These are phyloP conservation scores for Candida suzukii DNA, from an alignment of 805 yeast genomes.

Conservation along the genomic window DNA sequence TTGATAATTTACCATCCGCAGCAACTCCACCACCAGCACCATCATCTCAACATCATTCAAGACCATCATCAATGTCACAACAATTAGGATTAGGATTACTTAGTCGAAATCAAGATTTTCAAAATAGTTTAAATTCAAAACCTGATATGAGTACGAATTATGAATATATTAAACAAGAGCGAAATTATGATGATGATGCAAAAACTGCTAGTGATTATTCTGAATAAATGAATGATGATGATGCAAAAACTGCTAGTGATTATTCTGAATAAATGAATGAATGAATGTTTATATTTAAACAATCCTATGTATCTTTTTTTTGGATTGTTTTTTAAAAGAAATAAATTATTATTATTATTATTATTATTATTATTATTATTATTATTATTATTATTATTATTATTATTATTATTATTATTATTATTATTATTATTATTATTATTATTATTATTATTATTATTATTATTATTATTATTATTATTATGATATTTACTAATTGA, in stretches of 20 bases:
- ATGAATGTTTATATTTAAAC: too few species aligned
- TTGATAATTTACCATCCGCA: neutral
- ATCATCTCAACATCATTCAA: neutral
- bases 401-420: too few species aligned
- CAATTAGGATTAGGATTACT: neutral
- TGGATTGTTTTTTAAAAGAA: too few species aligned
- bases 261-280: neutral
- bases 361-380: too few species aligned
- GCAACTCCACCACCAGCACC: neutral
- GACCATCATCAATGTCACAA: neutral
- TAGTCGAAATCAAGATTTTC: neutral
- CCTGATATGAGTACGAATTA: neutral
- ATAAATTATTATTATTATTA: too few species aligned
- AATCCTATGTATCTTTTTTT: too few species aligned
- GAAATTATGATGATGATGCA: neutral
- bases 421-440: too few species aligned
- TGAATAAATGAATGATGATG: neutral
- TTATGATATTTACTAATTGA: too few species aligned
- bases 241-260: neutral
- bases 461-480: too few species aligned
- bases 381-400: too few species aligned
- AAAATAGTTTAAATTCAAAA: neutral
- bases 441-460: too few species aligned
- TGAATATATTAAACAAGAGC: neutral
- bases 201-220: neutral